Conservation (phyloP, 2,329 filamentous ascomycete species). For the Phyllosticta citriasiana region DNA sequence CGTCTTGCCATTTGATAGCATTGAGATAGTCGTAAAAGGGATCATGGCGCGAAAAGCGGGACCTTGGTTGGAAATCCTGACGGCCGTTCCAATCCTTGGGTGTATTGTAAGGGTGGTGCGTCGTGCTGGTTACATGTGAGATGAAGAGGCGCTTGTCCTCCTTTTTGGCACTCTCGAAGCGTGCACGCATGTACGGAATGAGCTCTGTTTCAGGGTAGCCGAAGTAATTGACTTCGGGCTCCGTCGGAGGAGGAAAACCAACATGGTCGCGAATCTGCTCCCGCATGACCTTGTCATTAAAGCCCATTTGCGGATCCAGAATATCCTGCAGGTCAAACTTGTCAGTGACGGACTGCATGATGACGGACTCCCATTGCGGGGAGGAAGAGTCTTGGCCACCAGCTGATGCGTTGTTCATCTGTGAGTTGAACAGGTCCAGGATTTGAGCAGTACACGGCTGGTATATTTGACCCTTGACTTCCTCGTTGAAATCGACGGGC, state of each 20-base stretch:
- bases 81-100: conserved; percentile 17
- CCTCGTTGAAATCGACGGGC: conserved; percentile 31
- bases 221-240: conserved; percentile 33
- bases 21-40: conserved; percentile 33
- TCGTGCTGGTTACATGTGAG: conserved; percentile 28
- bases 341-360: conserved; percentile 31
- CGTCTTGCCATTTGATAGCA: conserved; percentile 30
- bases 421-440: conserved; percentile 26
- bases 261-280: conserved; percentile 15
- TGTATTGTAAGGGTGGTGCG: conserved; percentile 35
- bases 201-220: conserved; percentile 34
- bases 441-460: conserved; percentile 33
- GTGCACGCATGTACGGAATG: conserved; percentile 29
- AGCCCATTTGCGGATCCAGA: conserved; percentile 29
- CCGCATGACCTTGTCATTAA: conserved; percentile 12
- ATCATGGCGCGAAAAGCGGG: conserved; percentile 1
- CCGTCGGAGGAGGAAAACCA: conserved; percentile 12
- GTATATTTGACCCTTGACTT: conserved; percentile 27
- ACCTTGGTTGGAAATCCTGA: conserved; percentile 1
- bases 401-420: neutral
- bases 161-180: conserved; percentile 21
- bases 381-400: conserved; percentile 5
- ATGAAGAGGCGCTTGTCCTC: conserved; percentile 26
- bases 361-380: conserved; percentile 9
- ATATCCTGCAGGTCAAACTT: conserved; percentile 29